Evolutionary conservation across 116 monocot genomes (phyloP), one percentile per base, ranked within the genome.

Genomic region (Trichopus zeylanicus): DNA sequence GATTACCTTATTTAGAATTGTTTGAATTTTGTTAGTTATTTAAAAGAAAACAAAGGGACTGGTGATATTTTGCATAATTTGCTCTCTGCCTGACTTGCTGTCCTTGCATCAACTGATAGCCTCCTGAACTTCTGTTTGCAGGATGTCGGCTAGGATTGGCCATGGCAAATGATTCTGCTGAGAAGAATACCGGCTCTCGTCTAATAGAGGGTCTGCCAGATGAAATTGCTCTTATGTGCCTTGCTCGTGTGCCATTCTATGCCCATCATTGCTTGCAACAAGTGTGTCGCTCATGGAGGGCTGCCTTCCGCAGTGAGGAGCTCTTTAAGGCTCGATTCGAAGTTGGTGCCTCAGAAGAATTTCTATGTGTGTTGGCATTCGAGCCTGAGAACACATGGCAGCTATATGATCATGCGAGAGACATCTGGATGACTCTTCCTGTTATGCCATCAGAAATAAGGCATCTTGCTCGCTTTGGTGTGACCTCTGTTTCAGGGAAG

Each of bases 311-410:
- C 34, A 84, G 81, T 38, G 24, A 64, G 15, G 87, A 91, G 39
- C 65, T 98, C 37, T 70, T 74, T 66, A 78, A 69, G 47, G 73
- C 71, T 31, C 79, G 91, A 1, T 29, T 60, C 31, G 89, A 91
- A 56, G 39, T 77, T 53, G 61, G 78, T 27, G 73, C 75, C 18
- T 69, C 80, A 4, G 91, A 98, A 46, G 85, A 91, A 39, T 68
- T 98, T 31, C 75, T 98, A 3, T 98, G 98, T 58, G 87, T 80
- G 12, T 65, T 91, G 29, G 88, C 98, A 29, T 98, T 98, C 53
- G 91, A 98, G 18, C 98, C 98, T 10, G 98, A 98, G 27, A 98
- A 98, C 37, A 26, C 73, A 4, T 91, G 91, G 91, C 98, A 98
- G 49, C 74, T 91, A 4, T 98, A 98, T 28, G 98, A 98, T 52